Percentiles rank a stretch among this genome's conserved stretches.
phyloP scores from a whole-genome alignment of 2,329 filamentous ascomycete genomes.

The Penicillium sp. region DNA sequence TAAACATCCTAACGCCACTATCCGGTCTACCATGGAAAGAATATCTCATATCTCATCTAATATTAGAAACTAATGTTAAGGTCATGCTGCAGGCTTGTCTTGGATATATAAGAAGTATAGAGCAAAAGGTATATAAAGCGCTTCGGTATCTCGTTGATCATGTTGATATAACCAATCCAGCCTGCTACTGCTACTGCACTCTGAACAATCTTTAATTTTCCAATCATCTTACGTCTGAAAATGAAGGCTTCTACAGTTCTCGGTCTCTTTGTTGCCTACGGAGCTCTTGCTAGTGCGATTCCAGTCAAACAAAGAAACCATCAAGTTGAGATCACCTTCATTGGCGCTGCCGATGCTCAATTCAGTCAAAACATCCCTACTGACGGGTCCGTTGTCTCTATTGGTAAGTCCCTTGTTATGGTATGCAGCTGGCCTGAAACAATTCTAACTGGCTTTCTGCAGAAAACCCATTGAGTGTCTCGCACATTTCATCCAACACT shows the following conservation, averaged over 20 bases:
- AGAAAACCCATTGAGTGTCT: constrained; percentile 23
- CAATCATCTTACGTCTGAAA: not conserved
- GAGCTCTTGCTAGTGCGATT: not conserved
- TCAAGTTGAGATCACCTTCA: constrained; percentile 8
- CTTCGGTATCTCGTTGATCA: not conserved
- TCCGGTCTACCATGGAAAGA: not conserved
- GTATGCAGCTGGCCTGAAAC: not conserved
- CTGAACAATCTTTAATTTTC: not conserved
- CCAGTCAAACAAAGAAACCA: not conserved
- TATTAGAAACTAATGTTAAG: not conserved
- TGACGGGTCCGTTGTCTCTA: constrained; percentile 5
- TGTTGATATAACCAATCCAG: not conserved
- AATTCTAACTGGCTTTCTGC: not conserved
- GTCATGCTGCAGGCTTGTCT: not conserved
- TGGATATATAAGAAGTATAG: too few species aligned
- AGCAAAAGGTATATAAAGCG: not conserved
- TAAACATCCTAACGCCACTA: not conserved
- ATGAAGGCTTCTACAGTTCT: not conserved
- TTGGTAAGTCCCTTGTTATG: not conserved
- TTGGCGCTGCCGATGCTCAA: constrained; percentile 13
- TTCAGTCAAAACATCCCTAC: constrained; percentile 11
- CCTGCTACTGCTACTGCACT: not conserved
- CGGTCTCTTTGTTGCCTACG: not conserved
- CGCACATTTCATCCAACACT: constrained; percentile 18
- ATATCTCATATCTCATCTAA: not conserved